phyloP scores from a whole-genome alignment of 148 eudicot genomes.

The Heliamphora exappendiculata region DNA sequence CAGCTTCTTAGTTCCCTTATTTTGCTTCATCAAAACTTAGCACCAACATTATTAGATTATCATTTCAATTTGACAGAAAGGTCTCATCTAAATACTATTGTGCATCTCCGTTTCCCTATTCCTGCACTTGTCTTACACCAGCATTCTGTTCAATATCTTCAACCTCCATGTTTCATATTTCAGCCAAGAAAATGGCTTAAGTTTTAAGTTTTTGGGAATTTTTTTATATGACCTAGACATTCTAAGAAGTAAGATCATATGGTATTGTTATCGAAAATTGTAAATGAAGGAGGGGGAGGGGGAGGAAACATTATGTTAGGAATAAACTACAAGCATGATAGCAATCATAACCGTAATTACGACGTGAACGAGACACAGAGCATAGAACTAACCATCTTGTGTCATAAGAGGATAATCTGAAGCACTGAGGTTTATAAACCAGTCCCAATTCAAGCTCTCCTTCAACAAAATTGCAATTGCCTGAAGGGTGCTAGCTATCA shows the following conservation, averaged over 20 bases:
- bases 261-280: not conserved
- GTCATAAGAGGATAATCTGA: conserved; percentile 97
- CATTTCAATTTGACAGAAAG: not conserved
- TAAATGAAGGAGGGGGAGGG: not conserved
- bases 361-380: conserved; percentile 7
- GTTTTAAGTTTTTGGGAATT: not conserved
- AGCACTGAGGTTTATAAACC: conserved; percentile 98
- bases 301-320: not conserved
- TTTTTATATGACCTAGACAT: not conserved
- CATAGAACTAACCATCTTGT: conserved; percentile 75
- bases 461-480: conserved; percentile 80
- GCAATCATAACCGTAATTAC: not conserved
- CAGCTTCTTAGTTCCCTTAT: not conserved
- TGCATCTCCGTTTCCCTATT: not conserved
- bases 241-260: not conserved
- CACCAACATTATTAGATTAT: not conserved
- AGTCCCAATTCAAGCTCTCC: conserved; percentile 78
- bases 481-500: conserved; percentile 94
- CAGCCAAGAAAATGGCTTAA: not conserved
- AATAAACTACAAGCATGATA: not conserved
- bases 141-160: not conserved
- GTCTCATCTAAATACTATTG: not conserved
- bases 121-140: not conserved
- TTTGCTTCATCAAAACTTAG: not conserved
- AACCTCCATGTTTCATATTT: not conserved